These are phyloP conservation scores for Colletotrichum sp. DNA, from an alignment of 2,329 filamentous ascomycete genomes.

Conservation along the genomic window DNA sequence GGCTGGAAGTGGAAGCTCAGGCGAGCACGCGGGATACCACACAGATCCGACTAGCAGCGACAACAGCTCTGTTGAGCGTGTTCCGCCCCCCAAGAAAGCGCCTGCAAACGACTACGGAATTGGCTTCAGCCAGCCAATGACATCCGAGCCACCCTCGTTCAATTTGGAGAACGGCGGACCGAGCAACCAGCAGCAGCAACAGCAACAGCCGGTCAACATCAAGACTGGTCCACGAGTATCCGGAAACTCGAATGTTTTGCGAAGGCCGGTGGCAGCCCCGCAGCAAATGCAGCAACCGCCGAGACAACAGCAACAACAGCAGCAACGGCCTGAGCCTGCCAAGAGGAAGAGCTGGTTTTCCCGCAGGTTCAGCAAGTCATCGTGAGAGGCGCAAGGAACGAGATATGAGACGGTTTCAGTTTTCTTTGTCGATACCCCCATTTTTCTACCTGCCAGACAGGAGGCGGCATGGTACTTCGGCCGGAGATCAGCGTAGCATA, in stretches of 20 bases:
- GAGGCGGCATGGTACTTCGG: background rate
- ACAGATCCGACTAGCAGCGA: slow-evolving; percentile 89
- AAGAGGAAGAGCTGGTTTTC: slow-evolving; percentile 94
- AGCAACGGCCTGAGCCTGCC: slow-evolving; percentile 49
- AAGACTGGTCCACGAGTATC: background rate
- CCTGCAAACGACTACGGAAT: slow-evolving; percentile 70
- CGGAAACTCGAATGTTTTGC: slow-evolving; percentile 22
- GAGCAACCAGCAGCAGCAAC: background rate
- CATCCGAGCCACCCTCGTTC: slow-evolving; percentile 41
- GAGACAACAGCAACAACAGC: slow-evolving; percentile 6
- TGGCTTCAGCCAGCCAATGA: slow-evolving; percentile 49
- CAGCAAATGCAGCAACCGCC: background rate
- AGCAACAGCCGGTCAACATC: background rate
- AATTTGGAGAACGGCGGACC: slow-evolving; percentile 30
- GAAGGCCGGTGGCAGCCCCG: slow-evolving; percentile 22
- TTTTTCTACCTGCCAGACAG: background rate
- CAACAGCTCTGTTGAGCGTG: slow-evolving; percentile 87
- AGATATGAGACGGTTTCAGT: background rate
- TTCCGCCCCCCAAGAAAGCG: slow-evolving; percentile 57
- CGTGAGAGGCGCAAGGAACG: slow-evolving; percentile 13
- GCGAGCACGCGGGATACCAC: slow-evolving; percentile 77
- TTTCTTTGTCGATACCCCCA: slow-evolving; percentile 24
- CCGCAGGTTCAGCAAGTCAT: slow-evolving; percentile 74
- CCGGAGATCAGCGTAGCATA: background rate
- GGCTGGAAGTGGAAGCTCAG: slow-evolving; percentile 72